Percentiles rank a stretch among this genome's conserved stretches.
These are phyloP conservation scores for Botrytis pseudocinerea DNA, from an alignment of 2,329 filamentous ascomycete genomes.

Conservation along the genomic window DNA sequence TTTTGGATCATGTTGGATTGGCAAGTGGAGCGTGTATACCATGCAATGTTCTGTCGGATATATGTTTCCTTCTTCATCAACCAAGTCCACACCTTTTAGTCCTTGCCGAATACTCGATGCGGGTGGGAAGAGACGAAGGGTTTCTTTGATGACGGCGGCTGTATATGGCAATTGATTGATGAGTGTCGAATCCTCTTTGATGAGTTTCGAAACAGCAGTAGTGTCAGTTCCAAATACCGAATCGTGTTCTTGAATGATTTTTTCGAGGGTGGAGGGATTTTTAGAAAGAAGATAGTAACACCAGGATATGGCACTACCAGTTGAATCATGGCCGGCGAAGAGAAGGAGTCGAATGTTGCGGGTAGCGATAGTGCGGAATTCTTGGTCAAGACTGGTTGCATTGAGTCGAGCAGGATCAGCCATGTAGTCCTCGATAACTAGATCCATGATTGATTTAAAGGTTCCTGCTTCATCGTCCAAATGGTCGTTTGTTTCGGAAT, in stretches of 20 bases:
- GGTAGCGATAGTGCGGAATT: conserved; percentile 28
- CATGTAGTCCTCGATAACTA: conserved; percentile 32
- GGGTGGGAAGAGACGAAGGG: conserved; percentile 31
- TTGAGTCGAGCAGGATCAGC: conserved; percentile 14
- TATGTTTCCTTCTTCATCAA: conserved; percentile 26
- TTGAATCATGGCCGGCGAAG: conserved; percentile 35
- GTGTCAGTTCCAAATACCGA: conserved; percentile 32
- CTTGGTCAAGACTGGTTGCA: conserved; percentile 23
- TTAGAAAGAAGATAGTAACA: conserved; percentile 31
- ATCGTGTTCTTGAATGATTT: conserved; percentile 32
- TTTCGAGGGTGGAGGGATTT: conserved; percentile 26
- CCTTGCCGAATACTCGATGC: conserved; percentile 28
- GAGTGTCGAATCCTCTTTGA: conserved; percentile 27
- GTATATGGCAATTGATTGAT: conserved; percentile 32
- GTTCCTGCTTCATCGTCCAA: neutral
- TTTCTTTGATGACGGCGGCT: conserved; percentile 34
- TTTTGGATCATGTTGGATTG: conserved; percentile 42
- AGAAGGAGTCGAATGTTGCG: conserved; percentile 30
- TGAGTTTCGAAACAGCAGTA: neutral
- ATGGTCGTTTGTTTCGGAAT: conserved; percentile 16
- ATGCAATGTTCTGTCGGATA: conserved; percentile 27
- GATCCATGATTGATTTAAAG: conserved; percentile 30
- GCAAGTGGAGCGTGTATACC: conserved; percentile 28
- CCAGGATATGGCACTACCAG: conserved; percentile 28
- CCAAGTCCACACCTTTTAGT: conserved; percentile 22